Evolutionary conservation across 768 basidiomycete species (phyloP).

Genomic region (Astraeus odoratus): DNA sequence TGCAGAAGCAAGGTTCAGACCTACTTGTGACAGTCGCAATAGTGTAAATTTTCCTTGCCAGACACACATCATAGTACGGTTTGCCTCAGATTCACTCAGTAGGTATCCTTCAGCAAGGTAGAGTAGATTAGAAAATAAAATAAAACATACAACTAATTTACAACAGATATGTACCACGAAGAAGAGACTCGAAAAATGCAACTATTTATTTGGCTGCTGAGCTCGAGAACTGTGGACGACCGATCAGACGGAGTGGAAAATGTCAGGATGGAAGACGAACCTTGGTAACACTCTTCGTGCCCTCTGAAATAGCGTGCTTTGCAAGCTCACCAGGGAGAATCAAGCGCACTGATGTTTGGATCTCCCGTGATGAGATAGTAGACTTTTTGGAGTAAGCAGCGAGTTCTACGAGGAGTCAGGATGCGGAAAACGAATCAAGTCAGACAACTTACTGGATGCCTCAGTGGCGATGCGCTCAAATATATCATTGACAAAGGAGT

Average conservation of each 20-base stretch:
- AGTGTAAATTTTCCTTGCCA: too few relatives aligned
- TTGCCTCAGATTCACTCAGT: not conserved
- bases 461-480: constrained; percentile 90
- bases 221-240: constrained; percentile 33
- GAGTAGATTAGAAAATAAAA: constrained; percentile 22
- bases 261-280: constrained; percentile 10
- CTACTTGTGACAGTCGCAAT: too few relatives aligned
- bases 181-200: constrained; percentile 13
- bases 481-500: constrained; percentile 92
- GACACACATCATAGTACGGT: too few relatives aligned
- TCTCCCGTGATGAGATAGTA: constrained; percentile 97
- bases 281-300: constrained; percentile 72
- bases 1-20: too few relatives aligned
- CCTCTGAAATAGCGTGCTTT: constrained; percentile 98
- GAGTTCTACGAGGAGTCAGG: constrained; percentile 52
- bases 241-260: constrained; percentile 6
- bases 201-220: constrained; percentile 35
- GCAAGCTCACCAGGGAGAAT: constrained; percentile 97
- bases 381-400: constrained; percentile 99
- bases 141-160: constrained; percentile 29
- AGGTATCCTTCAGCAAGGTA: not conserved
- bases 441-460: constrained; percentile 62
- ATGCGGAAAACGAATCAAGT: not conserved
- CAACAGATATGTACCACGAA: constrained; percentile 17
- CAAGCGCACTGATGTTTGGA: constrained; percentile 91